Percentiles rank a stretch among this genome's conserved stretches.
Evolutionary conservation across 176 grass and related monocot genomes (phyloP).

Genomic region (Oryza coarctata): DNA sequence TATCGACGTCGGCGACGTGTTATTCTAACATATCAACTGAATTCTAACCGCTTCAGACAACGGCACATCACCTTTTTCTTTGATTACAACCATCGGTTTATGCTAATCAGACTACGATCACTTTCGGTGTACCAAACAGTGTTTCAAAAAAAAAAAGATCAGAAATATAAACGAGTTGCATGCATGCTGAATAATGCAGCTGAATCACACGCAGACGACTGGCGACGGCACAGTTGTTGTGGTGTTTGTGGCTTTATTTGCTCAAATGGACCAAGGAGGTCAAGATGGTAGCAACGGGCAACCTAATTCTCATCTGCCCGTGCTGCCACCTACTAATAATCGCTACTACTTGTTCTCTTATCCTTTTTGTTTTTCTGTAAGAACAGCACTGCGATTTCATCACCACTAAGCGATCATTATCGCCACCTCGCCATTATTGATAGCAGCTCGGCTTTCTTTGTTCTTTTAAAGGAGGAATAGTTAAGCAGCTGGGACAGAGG

Average conservation of each 20-base stretch:
- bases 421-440: slow-evolving; percentile 32
- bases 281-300: slow-evolving; percentile 25
- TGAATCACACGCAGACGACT: neutral
- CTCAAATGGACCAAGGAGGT: neutral
- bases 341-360: neutral
- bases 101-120: neutral
- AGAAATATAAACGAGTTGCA: neutral
- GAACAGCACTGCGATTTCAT: neutral
- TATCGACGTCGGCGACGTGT: neutral
- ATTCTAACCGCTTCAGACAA: neutral
- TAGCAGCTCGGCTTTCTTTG: slow-evolving; percentile 31
- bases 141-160: neutral
- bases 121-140: slow-evolving; percentile 27
- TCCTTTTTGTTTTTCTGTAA: neutral
- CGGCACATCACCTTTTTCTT: neutral
- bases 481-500: neutral
- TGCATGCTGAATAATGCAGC: neutral
- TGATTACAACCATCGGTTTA: neutral
- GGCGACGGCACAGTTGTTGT: slow-evolving; percentile 27
- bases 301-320: slow-evolving; percentile 38
- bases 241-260: slow-evolving; percentile 38
- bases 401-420: slow-evolving; percentile 8
- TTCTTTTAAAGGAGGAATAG: slow-evolving; percentile 37
- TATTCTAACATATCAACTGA: neutral
- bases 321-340: slow-evolving; percentile 24